These are phyloP conservation scores for Hanseniaspora vineae DNA, from an alignment of 805 yeast genomes.

Conservation along the genomic window DNA sequence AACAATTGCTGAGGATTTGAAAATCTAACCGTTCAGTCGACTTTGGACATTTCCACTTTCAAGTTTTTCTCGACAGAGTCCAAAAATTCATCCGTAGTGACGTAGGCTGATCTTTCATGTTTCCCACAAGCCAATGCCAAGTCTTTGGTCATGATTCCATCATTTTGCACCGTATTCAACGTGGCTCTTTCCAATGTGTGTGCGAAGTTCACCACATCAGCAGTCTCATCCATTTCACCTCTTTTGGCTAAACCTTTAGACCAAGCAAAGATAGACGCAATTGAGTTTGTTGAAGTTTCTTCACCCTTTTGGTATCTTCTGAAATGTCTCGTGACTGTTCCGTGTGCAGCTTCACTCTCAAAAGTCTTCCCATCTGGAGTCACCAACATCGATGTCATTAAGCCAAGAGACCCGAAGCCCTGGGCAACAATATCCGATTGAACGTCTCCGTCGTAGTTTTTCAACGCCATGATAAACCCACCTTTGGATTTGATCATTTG, in stretches of 20 bases:
- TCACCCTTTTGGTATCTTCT: conserved; percentile 74
- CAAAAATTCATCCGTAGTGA: conserved; percentile 63
- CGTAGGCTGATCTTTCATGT: conserved; percentile 48
- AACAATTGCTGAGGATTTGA: not conserved
- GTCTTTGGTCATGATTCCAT: conserved; percentile 74
- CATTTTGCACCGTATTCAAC: conserved; percentile 57
- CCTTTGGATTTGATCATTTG: conserved; percentile 80
- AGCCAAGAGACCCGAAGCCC: conserved; percentile 74
- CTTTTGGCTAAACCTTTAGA: conserved; percentile 73
- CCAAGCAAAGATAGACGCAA: conserved; percentile 81
- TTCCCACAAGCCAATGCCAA: conserved; percentile 61
- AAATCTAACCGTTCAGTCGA: not conserved
- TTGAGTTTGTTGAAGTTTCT: conserved; percentile 74
- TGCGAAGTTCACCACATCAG: conserved; percentile 58
- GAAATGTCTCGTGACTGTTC: conserved; percentile 78
- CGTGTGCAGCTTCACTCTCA: conserved; percentile 80
- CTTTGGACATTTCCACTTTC: conserved; percentile 17
- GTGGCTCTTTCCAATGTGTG: conserved; percentile 52
- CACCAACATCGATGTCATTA: conserved; percentile 73
- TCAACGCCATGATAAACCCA: conserved; percentile 69
- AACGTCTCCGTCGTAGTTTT: conserved; percentile 80
- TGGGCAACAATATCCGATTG: conserved; percentile 79
- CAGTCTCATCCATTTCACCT: conserved; percentile 63
- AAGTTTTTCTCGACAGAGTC: conserved; percentile 61
- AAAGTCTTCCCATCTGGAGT: conserved; percentile 81